Conservation (phyloP, 805 yeast genomes). For the Barnettozyma sp. region DNA sequence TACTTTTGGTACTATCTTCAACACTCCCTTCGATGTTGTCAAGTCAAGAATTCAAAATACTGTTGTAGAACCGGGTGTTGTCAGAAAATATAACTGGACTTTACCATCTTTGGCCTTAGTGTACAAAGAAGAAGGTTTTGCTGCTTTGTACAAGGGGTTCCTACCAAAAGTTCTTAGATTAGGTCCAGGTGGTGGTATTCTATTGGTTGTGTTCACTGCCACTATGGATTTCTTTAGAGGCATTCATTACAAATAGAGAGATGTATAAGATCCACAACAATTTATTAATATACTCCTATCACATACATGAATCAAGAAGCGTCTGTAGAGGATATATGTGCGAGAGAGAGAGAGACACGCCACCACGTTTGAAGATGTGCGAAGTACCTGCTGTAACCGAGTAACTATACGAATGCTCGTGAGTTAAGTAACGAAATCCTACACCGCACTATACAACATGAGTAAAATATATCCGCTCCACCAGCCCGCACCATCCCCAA, state of each 20-base stretch:
- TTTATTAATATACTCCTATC: too few species aligned
- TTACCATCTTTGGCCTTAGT: conserved; percentile 69
- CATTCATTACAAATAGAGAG: conserved; percentile 22
- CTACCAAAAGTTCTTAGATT: conserved; percentile 93
- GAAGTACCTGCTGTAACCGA: too few species aligned
- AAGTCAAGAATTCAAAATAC: conserved; percentile 91
- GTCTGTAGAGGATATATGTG: too few species aligned
- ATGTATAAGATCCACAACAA: too few species aligned
- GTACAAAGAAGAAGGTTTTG: conserved; percentile 84
- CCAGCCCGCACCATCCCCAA: conserved; percentile 54
- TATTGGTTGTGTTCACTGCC: conserved; percentile 91
- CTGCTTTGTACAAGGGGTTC: conserved; percentile 92
- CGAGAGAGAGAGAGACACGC: too few species aligned
- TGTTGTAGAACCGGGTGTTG: conserved; percentile 58
- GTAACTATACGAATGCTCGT: too few species aligned
- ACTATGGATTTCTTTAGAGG: conserved; percentile 88
- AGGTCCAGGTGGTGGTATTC: conserved; percentile 99
- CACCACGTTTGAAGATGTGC: too few species aligned
- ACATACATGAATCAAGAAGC: too few species aligned
- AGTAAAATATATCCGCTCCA: conserved; percentile 48
- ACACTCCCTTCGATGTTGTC: conserved; percentile 97
- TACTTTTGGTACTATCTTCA: conserved; percentile 87
- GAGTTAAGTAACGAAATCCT: too few species aligned
- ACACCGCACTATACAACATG: not conserved
- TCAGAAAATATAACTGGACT: conserved; percentile 90